Evolutionary conservation across 2,329 filamentous ascomycete genomes (phyloP), one percentile per base, ranked within the genome.

Genomic region (Microdochium trichocladiopsis): DNA sequence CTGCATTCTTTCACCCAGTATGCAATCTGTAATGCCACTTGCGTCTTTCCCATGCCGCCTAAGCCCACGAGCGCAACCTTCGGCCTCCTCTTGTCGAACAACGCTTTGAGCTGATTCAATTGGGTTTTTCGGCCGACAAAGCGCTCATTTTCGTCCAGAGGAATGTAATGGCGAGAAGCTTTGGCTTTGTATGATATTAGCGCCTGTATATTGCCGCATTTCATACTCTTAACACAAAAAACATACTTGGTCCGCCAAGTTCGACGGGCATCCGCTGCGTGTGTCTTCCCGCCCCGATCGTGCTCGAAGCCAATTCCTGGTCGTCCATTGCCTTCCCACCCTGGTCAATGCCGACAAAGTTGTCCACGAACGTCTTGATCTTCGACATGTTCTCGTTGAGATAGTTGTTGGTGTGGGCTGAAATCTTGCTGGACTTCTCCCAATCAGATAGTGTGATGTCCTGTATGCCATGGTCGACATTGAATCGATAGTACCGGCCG

Each of bases 1-100:
- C 62, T 47, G 6, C 50, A 48, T 1, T 64, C 50, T 2, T 53
- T 60, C 3, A 68, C 11, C 1, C 57, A 59, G 52, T 61, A 69
- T n/a, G 62, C 64, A 14, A 61, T 60, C 47, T 73, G 64, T 4
- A 72, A 56, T 1, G 67, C 69, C 16, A 72, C 61, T 50, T 72
- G 67, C 1, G 69, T 71, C 58, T 73, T 72, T 0, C 69, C 66
- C 1, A 70, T 56, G 0, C 69, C 69, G 2, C 67, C 66, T 1
- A 69, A 61, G 2, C 68, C 69, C 4, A 61, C 52, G 9, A 69
- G 49, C 2, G 57, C 61, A 3, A 54, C 61, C 28, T 56, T 57
- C 36, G 60, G 63, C 54, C 60, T 65, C 53, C 56, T 50, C 12
- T 62, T 9, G 18, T 37, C 14, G 14, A 37, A 37, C 33, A 37